Evolutionary conservation across 257 asterid species (phyloP).

Genomic region (Catharanthus roseus): DNA sequence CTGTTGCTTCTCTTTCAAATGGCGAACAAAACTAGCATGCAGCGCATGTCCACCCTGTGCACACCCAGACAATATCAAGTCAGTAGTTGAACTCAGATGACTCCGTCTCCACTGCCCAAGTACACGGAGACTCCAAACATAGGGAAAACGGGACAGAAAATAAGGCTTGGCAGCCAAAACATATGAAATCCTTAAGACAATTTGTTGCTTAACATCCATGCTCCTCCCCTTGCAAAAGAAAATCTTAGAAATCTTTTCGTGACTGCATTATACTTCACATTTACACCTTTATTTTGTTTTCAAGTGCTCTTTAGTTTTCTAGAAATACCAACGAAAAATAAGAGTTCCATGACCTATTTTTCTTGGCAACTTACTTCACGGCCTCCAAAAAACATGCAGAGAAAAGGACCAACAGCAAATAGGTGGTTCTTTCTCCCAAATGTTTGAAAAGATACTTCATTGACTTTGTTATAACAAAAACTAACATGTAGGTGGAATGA

Average conservation of each 20-base stretch:
- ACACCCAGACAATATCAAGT: slow-evolving; percentile 9
- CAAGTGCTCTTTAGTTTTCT: not conserved
- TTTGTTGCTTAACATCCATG: not conserved
- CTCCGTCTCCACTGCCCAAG: not conserved
- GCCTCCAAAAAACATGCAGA: not conserved
- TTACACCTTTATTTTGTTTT: not conserved
- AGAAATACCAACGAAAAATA: not conserved
- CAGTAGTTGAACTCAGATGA: not conserved
- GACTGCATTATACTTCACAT: not conserved
- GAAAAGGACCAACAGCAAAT: not conserved
- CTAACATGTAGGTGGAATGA: not conserved
- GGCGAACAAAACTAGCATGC: slow-evolving; percentile 64
- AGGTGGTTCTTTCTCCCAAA: not conserved
- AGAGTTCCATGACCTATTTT: not conserved
- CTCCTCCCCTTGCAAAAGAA: not conserved
- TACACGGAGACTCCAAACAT: not conserved
- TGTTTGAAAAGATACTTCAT: not conserved
- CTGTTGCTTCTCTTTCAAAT: slow-evolving; percentile 27
- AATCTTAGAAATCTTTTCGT: not conserved
- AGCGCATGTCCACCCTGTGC: slow-evolving; percentile 86
- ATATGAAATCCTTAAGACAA: too few relatives aligned
- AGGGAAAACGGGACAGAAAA: not conserved
- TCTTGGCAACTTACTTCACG: not conserved
- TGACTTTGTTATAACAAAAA: not conserved
- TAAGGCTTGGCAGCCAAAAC: not conserved